phyloP scores from a whole-genome alignment of 306 rosid genomes.

The Carpinus viminea region DNA sequence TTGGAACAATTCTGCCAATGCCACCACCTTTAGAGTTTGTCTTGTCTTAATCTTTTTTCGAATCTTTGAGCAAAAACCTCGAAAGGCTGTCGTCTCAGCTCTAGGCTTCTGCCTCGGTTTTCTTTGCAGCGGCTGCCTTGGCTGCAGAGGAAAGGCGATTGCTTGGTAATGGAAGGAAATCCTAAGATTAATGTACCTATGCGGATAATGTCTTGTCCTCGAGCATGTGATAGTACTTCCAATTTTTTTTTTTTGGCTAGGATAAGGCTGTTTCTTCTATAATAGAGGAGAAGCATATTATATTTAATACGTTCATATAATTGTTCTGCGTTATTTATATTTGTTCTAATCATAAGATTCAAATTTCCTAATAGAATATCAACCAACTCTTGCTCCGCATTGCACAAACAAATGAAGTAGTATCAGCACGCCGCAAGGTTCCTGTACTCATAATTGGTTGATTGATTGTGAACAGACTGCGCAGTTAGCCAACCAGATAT shows the following conservation, averaged over 20 bases:
- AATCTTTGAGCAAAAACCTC: too few relatives aligned
- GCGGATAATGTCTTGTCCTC: background rate
- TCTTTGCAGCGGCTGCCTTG: too few relatives aligned
- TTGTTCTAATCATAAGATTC: background rate
- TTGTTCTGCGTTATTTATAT: background rate
- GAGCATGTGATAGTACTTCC: background rate
- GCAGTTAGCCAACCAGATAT: background rate
- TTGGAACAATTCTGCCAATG: too few relatives aligned
- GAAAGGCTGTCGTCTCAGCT: too few relatives aligned
- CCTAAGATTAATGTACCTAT: too few relatives aligned
- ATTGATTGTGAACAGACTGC: conserved; percentile 1
- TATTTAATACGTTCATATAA: background rate
- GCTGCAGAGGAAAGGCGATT: too few relatives aligned
- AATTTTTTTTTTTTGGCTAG: background rate
- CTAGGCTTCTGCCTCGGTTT: too few relatives aligned
- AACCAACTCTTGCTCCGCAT: conserved; percentile 48
- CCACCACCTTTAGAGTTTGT: too few relatives aligned
- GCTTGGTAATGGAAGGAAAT: too few relatives aligned
- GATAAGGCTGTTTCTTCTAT: background rate
- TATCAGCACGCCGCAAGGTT: conserved; percentile 57
- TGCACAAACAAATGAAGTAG: conserved; percentile 53
- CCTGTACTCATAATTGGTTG: conserved; percentile 48
- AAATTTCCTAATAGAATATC: conserved; percentile 44
- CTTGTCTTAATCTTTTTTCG: too few relatives aligned
- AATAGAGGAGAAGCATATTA: background rate